phyloP scores from a whole-genome alignment of 768 basidiomycete species.

The Megacollybia marginata region DNA sequence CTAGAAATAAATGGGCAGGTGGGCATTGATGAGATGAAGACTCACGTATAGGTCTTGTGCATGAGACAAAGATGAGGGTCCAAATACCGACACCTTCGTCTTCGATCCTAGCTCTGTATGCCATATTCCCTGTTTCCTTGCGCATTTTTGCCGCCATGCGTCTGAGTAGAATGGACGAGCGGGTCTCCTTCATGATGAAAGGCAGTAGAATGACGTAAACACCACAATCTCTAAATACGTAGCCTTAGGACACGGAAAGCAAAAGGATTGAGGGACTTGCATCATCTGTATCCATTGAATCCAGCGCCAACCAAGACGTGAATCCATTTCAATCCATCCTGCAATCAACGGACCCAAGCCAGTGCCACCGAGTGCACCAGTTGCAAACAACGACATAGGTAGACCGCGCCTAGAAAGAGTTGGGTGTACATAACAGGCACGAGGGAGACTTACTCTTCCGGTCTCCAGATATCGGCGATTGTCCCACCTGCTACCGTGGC shows the following conservation, averaged over 20 bases:
- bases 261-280: constrained; percentile 23
- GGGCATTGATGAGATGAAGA: neutral
- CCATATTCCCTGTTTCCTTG: constrained; percentile 54
- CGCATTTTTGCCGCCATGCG: constrained; percentile 55
- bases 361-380: constrained; percentile 51
- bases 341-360: constrained; percentile 58
- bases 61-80: constrained; percentile 62
- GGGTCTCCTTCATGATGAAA: constrained; percentile 64
- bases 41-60: constrained; percentile 66
- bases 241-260: neutral
- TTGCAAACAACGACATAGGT: constrained; percentile 71
- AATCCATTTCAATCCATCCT: constrained; percentile 61
- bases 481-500: constrained; percentile 73
- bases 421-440: neutral
- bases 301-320: constrained; percentile 66
- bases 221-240: constrained; percentile 38
- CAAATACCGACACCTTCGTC: constrained; percentile 48
- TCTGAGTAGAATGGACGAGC: constrained; percentile 62
- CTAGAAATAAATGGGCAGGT: constrained; percentile 22
- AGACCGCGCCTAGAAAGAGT: constrained; percentile 49
- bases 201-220: constrained; percentile 42
- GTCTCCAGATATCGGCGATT: constrained; percentile 61
- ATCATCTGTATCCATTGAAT: constrained; percentile 78
- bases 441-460: constrained; percentile 40
- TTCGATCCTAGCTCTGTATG: constrained; percentile 59